Base-by-base conservation (phyloP, 495 filamentous ascomycete species). In the Diplogelasinospora grovesii region DNA sequence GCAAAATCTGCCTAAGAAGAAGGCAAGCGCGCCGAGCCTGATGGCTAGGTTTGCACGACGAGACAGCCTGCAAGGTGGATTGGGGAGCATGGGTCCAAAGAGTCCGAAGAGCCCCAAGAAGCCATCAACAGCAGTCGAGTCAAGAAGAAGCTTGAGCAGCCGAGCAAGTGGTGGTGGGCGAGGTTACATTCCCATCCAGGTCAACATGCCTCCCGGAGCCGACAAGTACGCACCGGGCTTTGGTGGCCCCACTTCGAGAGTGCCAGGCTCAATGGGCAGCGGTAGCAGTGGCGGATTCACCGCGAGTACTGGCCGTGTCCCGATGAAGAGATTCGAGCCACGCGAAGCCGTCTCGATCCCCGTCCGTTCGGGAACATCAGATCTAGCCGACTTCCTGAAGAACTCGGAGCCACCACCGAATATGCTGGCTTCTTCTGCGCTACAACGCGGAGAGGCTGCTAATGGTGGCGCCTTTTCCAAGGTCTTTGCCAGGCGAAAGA, bases 341-440 rank as follows among this genome's bases (percentile, higher is more conserved):
- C 61, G 73, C 21, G 73, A 77, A 11, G 63, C 73, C 7, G 54
- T 62, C 6, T 63, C 62, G 27, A 37, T 54, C 16, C 36, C 63
- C 27, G 43, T 44, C 44, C 46, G 49, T n/a, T n/a, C n/a, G 46
- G 69, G 70, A 20, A 88, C 84, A 3, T 77, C 75, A 27, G 86
- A 89, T 22, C 61, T 94, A 39, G 86, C 87, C 2, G 82, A 85
- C 48, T 93, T 94, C 59, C 63, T 95, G 10, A 78, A 74, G 27
- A 82, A 81, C 44, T 84, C 82, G 16, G 85, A 74, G 14, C 86
- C 87, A n/a, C 84, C 85, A 18, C 54, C 58, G n/a, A 41, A 45
- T 24, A 37, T 53, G 34, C 34, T 46, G 18, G 46, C 45, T 1
- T 45, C 49, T 15, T 30, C 40, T 18, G 36, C 41, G 23, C n/a